These are phyloP conservation scores for Moringa oleifera DNA, from an alignment of 345 rosid species.

Conservation along the genomic window DNA sequence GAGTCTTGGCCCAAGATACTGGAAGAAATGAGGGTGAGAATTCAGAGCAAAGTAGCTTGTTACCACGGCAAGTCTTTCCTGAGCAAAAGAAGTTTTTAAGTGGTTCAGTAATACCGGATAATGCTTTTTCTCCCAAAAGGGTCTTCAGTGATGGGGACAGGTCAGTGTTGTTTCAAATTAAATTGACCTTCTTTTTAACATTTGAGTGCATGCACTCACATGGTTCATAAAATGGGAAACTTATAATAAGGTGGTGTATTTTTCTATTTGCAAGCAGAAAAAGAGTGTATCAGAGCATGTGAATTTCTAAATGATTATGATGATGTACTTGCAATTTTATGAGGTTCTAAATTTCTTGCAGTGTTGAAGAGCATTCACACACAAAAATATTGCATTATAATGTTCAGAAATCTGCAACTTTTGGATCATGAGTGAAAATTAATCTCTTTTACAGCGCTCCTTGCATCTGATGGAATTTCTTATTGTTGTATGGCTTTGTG, in stretches of 20 bases:
- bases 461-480: too few species aligned
- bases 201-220: slow-evolving; percentile 2
- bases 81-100: slow-evolving; percentile 55
- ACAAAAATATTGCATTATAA: too few species aligned
- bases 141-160: slow-evolving; percentile 50
- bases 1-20: slow-evolving; percentile 30
- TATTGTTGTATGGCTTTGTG: not conserved
- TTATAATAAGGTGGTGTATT: not conserved
- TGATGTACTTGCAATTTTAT: too few species aligned
- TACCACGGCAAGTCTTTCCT: slow-evolving; percentile 34
- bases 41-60: slow-evolving; percentile 37
- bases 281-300: not conserved
- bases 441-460: too few species aligned
- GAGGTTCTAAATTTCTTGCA: not conserved
- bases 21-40: slow-evolving; percentile 46
- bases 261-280: not conserved
- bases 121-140: slow-evolving; percentile 47
- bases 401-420: not conserved
- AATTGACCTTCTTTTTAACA: not conserved
- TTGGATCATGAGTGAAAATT: not conserved
- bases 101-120: slow-evolving; percentile 53
- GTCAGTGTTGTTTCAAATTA: slow-evolving; percentile 30
- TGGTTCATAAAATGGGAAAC: not conserved
- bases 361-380: not conserved
- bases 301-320: not conserved